Evolutionary conservation across 2,329 filamentous ascomycete genomes (phyloP).

Genomic region (Pestalotiopsis sp.): DNA sequence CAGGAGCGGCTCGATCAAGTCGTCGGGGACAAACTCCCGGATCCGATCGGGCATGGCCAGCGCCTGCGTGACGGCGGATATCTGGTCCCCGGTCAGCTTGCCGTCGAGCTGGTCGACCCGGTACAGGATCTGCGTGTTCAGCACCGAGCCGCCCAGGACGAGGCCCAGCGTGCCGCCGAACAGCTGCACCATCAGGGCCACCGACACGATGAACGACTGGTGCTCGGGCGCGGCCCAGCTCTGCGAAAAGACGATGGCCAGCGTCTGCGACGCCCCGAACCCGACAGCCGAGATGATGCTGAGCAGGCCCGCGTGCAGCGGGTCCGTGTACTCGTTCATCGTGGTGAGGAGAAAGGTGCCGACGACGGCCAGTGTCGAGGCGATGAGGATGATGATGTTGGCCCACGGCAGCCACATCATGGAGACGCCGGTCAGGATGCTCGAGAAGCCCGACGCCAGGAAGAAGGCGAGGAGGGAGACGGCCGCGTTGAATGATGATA

Average conservation of each 20-base stretch:
- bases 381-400: conserved; percentile 12
- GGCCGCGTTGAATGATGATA: conserved; percentile 13
- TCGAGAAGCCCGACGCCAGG: conserved; percentile 11
- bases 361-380: conserved; percentile 7
- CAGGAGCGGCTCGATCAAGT: not conserved
- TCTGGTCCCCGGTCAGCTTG: conserved; percentile 1
- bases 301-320: conserved; percentile 3
- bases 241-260: conserved; percentile 12
- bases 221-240: conserved; percentile 11
- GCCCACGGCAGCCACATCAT: conserved; percentile 11
- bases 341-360: conserved; percentile 12
- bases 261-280: conserved; percentile 13
- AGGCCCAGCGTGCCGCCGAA: conserved; percentile 13
- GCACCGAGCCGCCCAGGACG: conserved; percentile 12
- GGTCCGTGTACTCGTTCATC: conserved; percentile 10
- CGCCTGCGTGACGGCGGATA: conserved; percentile 6
- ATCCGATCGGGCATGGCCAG: conserved; percentile 5
- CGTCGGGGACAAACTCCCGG: not conserved
- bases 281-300: conserved; percentile 12
- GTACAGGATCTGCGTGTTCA: conserved; percentile 10
- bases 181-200: conserved; percentile 13
- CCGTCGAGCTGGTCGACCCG: conserved; percentile 6
- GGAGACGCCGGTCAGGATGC: conserved; percentile 10
- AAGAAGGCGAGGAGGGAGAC: conserved; percentile 12
- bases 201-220: conserved; percentile 12